Base-by-base conservation (phyloP, 2,329 filamentous ascomycete genomes). In the Cadophora malorum region DNA sequence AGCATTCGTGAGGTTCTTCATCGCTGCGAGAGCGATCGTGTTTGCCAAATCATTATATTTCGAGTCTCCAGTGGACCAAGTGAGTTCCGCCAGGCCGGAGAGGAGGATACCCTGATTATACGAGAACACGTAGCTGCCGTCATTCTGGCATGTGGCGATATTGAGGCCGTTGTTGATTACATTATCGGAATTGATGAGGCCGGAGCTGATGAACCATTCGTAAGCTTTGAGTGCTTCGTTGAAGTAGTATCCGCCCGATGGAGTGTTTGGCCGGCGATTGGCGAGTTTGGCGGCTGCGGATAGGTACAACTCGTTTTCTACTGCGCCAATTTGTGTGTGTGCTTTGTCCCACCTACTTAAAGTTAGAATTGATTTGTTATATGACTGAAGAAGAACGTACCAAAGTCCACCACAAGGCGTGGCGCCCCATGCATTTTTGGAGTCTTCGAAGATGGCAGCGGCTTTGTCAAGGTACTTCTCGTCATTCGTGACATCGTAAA, bases 51-150 rank as follows among this genome's bases (percentile, higher is more conserved):
- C 71, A 14, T 84, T 79, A 74, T 62, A 85, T 74, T 28, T 62
- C 1, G 47, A 9, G 33, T 76, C 70, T 7, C 70, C 86, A 16
- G 76, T 85, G 82, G 67, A 84, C 85, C 58, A 89, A 79, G 62
- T 84, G 79, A 58, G 85, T 83, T 89, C 86, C 1, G 84, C 83
- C 0, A 90, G 81, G 0, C 83, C 87, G 14, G 85, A 81, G 7
- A 90, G 82, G 25, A 90, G 81, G 0, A 90, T 85, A 9, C 88
- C 88, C 76, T 90, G 87, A 72, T 88, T 88, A 76, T 88, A 88
- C 0, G 83, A 81, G 80, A 82, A 88, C 12, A 79, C 76, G 5
- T 76, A 76, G 7, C 73, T 75, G 25, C 76, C 78, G 49, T 81
- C 80, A 66, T 87, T 87, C 45, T 81, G 76, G 77, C 87, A 90